Conservation (phyloP, 2,329 filamentous ascomycete genomes). For the Paecilomyces sp. region DNA sequence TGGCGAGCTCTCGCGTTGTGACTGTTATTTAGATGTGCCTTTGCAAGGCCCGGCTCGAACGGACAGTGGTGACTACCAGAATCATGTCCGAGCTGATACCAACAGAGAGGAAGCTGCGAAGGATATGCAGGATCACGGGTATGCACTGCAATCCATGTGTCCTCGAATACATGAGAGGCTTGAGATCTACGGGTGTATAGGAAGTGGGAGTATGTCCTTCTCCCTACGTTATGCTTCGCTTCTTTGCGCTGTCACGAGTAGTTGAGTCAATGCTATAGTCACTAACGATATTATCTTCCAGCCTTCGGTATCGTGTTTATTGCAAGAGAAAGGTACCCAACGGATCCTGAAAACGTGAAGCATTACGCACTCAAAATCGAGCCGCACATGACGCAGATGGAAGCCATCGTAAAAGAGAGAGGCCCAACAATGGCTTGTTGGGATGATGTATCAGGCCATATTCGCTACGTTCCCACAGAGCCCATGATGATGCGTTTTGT, state of each 20-base stretch:
- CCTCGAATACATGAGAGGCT: background rate
- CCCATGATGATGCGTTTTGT: slow-evolving; percentile 18
- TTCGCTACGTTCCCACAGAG: slow-evolving; percentile 18
- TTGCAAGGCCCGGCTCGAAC: background rate
- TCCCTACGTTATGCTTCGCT: background rate
- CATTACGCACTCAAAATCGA: slow-evolving; percentile 17
- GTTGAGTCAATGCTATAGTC: background rate
- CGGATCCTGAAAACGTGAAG: background rate
- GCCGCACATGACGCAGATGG: slow-evolving; percentile 2
- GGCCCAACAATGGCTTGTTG: slow-evolving; percentile 6
- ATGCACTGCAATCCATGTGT: background rate
- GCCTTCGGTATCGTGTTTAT: slow-evolving; percentile 14
- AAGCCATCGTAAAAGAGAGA: slow-evolving; percentile 3
- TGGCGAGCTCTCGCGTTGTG: background rate
- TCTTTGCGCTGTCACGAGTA: background rate
- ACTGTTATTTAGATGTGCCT: background rate
- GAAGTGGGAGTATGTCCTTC: background rate
- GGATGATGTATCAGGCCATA: background rate
- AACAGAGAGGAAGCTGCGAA: background rate
- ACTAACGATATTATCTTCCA: slow-evolving; percentile 6
- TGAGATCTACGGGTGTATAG: background rate
- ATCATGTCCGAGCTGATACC: background rate
- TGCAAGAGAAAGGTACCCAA: slow-evolving; percentile 8
- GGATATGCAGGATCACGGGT: background rate
- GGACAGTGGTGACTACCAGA: background rate